phyloP scores from a whole-genome alignment of 2,329 filamentous ascomycete genomes.

The Hypoxylon sp. region DNA sequence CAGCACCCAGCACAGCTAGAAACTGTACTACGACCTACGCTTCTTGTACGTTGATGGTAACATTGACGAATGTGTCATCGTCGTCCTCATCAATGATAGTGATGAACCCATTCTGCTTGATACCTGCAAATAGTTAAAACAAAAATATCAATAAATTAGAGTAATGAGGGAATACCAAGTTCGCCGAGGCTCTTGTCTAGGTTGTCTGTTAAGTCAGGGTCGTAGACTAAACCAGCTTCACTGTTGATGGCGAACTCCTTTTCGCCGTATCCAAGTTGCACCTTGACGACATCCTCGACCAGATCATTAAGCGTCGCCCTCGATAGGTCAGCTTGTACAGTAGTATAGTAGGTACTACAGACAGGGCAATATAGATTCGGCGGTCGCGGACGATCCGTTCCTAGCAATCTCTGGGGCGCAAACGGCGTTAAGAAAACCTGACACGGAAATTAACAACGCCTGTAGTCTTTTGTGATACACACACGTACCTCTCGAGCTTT shows the following conservation, averaged over 20 bases:
- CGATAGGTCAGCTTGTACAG: constrained; percentile 75
- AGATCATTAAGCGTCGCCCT: constrained; percentile 83
- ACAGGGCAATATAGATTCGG: constrained; percentile 88
- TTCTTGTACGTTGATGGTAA: constrained; percentile 78
- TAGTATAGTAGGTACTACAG: constrained; percentile 79
- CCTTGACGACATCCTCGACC: constrained; percentile 78
- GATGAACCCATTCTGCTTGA: constrained; percentile 80
- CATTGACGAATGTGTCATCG: constrained; percentile 79
- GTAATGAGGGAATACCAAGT: constrained; percentile 65
- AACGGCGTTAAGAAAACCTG: constrained; percentile 84
- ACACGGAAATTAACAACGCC: constrained; percentile 28
- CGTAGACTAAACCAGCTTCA: constrained; percentile 84
- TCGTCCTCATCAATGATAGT: constrained; percentile 89
- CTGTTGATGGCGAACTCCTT: constrained; percentile 82
- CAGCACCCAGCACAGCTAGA: constrained; percentile 42
- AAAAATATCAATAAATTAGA: constrained; percentile 8
- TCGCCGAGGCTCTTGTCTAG: constrained; percentile 82
- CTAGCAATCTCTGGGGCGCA: constrained; percentile 68
- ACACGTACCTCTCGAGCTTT: constrained; percentile 77
- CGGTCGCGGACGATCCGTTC: constrained; percentile 65
- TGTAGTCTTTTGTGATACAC: background rate
- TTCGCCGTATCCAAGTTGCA: constrained; percentile 80
- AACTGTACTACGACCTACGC: constrained; percentile 60
- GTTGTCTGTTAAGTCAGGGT: constrained; percentile 89
- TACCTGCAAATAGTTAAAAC: constrained; percentile 60